Evolutionary conservation across 345 rosid genomes (phyloP), one percentile per base, ranked within the genome.

Genomic region (Dipteronia sinensis): DNA sequence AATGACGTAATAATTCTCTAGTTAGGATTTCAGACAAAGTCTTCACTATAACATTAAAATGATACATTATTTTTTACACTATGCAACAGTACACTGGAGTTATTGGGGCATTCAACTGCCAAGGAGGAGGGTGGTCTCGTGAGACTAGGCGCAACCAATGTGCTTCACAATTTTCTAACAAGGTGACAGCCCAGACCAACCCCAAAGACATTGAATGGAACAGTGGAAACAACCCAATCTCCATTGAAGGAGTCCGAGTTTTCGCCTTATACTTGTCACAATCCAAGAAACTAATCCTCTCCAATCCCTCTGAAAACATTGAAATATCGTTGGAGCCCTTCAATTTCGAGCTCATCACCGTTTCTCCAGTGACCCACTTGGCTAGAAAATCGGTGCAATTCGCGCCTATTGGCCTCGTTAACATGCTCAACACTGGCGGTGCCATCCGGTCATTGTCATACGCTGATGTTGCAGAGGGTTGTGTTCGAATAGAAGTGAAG

Each of bases 101-200:
- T 23, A 86, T 96, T 4, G 98, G 98, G 58, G 95, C 82, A 67
- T 96, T 96, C 67, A 96, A 96, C 83, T 96, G 99, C 85, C 99
- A 96, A 90, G 98, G 99, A 75, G 98, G 99, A 68, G 99, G 98
- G 2, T 96, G 99, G 99, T 78, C 89, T 78, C 88, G 92, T 0
- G 98, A 96, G 82, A 84, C 89, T 11, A 80, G 98, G 42, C 88
- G 93, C 29, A 96, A 94, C 92, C 76, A 89, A 78, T 96, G 95
- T 44, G 86, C 85, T 46, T 89, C 98, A 7, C 69, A 88, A 65
- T 94, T 31, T 77, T 90, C 94, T 44, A 87, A 86, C 51, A 67
- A 65, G 49, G 79, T 94, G 69, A 85, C 91, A 0, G 80, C 94
- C 42, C 84, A 79, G 65, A 91, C 92, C 27, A 91, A 79, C 55